A percentile compares a stretch with the other conserved stretches of the same genome.
Conservation (phyloP, 306 rosid species). For the Vigna mungo region DNA sequence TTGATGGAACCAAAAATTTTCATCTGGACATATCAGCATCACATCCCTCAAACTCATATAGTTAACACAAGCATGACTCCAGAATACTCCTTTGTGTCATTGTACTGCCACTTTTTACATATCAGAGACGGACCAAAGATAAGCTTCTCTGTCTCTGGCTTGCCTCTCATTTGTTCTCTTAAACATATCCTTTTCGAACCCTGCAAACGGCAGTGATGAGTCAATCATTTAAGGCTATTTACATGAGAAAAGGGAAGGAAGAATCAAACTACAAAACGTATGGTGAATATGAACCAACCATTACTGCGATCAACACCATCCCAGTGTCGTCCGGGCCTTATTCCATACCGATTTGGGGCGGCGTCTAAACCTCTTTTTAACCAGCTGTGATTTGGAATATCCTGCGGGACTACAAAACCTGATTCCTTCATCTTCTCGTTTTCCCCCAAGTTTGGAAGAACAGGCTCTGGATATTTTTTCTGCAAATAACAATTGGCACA, state of each 20-base stretch:
- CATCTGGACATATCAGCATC: not conserved
- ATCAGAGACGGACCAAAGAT: conserved; percentile 94
- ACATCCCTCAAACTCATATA: conserved; percentile 26
- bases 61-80: conserved; percentile 18
- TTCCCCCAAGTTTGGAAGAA: conserved; percentile 72
- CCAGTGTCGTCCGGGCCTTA: conserved; percentile 94
- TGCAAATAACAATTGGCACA: conserved; percentile 50
- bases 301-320: conserved; percentile 94
- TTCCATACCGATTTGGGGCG: conserved; percentile 82
- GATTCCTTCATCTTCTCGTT: conserved; percentile 80
- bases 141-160: conserved; percentile 84
- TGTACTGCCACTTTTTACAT: conserved; percentile 53
- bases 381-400: conserved; percentile 89
- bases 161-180: conserved; percentile 77
- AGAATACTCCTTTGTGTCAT: conserved; percentile 25
- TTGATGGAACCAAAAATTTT: conserved; percentile 29
- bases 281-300: conserved; percentile 61
- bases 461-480: conserved; percentile 67
- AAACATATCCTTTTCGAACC: conserved; percentile 75
- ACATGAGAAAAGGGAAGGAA: not conserved
- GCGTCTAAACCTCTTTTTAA: conserved; percentile 78
- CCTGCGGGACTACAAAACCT: conserved; percentile 89
- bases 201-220: conserved; percentile 46
- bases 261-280: not conserved
- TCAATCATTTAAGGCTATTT: conserved; percentile 33